These are phyloP conservation scores for Phytophthora kernoviae DNA, from an alignment of 352 stramenopile genomes.

Conservation along the genomic window DNA sequence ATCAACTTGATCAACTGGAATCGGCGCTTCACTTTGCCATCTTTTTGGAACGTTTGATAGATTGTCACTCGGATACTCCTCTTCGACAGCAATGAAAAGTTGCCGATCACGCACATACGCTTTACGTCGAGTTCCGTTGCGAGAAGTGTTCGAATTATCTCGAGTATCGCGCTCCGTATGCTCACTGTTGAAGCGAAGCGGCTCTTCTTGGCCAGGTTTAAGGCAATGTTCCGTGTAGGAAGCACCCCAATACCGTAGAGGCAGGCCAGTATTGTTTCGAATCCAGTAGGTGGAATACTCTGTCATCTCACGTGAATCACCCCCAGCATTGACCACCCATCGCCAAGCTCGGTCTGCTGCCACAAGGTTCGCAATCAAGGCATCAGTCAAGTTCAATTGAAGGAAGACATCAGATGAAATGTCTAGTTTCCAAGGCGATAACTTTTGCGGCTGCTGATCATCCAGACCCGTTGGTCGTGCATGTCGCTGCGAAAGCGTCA, in stretches of 20 bases:
- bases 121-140: slow-evolving; percentile 24
- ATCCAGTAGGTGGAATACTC: slow-evolving; percentile 90
- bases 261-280: slow-evolving; percentile 83
- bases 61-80: slow-evolving; percentile 39
- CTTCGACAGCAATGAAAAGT: slow-evolving; percentile 77
- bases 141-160: slow-evolving; percentile 11
- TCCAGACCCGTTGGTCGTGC: slow-evolving; percentile 17
- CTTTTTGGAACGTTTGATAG: slow-evolving; percentile 37
- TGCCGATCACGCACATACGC: slow-evolving; percentile 40
- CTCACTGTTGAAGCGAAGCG: slow-evolving; percentile 56
- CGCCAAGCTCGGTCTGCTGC: slow-evolving; percentile 79
- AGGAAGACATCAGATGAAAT: slow-evolving; percentile 69
- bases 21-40: slow-evolving; percentile 79
- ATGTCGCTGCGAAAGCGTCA: slow-evolving; percentile 44
- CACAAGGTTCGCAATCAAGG: slow-evolving; percentile 79
- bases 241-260: slow-evolving; percentile 74
- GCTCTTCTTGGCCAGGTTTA: slow-evolving; percentile 59
- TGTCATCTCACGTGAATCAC: slow-evolving; percentile 70
- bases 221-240: slow-evolving; percentile 64
- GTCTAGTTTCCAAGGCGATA: slow-evolving; percentile 56
- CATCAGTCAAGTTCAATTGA: slow-evolving; percentile 83
- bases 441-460: slow-evolving; percentile 15
- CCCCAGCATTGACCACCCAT: slow-evolving; percentile 74
- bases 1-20: slow-evolving; percentile 84
- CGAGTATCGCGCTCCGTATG: neutral